Evolutionary conservation across 495 filamentous ascomycete species (phyloP).

Genomic region (Cairneyella variabilis): DNA sequence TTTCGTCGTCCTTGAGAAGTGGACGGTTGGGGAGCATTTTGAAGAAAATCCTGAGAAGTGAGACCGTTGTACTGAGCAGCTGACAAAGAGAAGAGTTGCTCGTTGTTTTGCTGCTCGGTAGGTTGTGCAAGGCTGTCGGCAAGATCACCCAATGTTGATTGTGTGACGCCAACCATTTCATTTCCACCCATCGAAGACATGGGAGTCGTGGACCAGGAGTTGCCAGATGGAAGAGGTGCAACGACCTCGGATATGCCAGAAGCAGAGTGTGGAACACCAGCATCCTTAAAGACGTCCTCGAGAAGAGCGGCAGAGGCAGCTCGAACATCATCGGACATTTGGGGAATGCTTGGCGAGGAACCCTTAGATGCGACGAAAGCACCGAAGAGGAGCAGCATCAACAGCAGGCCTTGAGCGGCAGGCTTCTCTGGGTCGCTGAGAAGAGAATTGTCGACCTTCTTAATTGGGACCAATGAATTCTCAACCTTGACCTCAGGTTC

Average conservation of each 20-base stretch:
- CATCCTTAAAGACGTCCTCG: slow-evolving; percentile 82
- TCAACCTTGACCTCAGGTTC: slow-evolving; percentile 47
- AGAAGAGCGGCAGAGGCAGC: slow-evolving; percentile 87
- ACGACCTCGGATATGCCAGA: slow-evolving; percentile 44
- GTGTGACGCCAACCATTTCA: slow-evolving; percentile 43
- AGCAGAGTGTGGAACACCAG: slow-evolving; percentile 47
- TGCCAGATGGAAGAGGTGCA: slow-evolving; percentile 41
- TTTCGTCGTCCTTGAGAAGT: slow-evolving; percentile 59
- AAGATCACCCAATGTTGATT: slow-evolving; percentile 69
- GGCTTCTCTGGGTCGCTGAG: slow-evolving; percentile 56
- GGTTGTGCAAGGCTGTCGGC: slow-evolving; percentile 70
- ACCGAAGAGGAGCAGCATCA: slow-evolving; percentile 92
- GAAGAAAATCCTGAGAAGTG: slow-evolving; percentile 65
- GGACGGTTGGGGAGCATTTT: slow-evolving; percentile 39
- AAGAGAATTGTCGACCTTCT: slow-evolving; percentile 52
- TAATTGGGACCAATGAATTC: slow-evolving; percentile 48
- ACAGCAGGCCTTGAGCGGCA: slow-evolving; percentile 59
- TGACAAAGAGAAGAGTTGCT: slow-evolving; percentile 82
- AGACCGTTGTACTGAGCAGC: slow-evolving; percentile 87
- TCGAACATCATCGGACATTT: slow-evolving; percentile 88
- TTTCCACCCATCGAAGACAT: slow-evolving; percentile 41
- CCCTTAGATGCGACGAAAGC: slow-evolving; percentile 93
- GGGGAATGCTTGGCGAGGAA: slow-evolving; percentile 65
- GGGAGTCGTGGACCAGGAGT: slow-evolving; percentile 32
- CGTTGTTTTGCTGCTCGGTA: slow-evolving; percentile 80